Evolutionary conservation across 306 rosid species (phyloP).

Genomic region (Vicia sativa): DNA sequence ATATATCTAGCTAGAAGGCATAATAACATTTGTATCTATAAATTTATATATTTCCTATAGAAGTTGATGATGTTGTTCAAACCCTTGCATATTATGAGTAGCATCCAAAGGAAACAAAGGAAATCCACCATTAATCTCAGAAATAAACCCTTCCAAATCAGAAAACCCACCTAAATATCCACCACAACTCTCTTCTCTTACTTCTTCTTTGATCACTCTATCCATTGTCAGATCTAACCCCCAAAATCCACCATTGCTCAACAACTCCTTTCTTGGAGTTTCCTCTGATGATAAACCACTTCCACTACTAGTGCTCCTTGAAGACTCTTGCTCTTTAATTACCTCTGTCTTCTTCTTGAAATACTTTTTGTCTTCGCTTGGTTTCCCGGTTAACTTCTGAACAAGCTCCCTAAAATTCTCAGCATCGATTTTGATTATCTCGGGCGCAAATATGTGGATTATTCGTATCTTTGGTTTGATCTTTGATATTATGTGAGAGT

Average conservation of each 20-base stretch:
- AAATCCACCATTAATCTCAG: constrained; percentile 62
- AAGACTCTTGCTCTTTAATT: constrained; percentile 14
- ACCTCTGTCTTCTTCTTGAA: constrained; percentile 24
- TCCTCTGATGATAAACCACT: constrained; percentile 38
- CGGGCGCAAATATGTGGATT: constrained; percentile 87
- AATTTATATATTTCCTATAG: constrained; percentile 15
- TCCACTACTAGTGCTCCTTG: constrained; percentile 27
- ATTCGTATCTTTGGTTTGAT: constrained; percentile 79
- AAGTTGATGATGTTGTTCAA: constrained; percentile 55
- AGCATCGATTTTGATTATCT: constrained; percentile 83
- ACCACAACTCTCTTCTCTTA: constrained; percentile 40
- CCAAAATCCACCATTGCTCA: constrained; percentile 37
- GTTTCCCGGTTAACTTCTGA: constrained; percentile 85
- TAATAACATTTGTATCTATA: not conserved
- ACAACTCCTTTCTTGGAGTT: constrained; percentile 26
- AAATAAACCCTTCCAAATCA: constrained; percentile 76
- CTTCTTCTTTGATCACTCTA: constrained; percentile 44
- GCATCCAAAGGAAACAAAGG: constrained; percentile 62
- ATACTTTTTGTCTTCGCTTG: constrained; percentile 40
- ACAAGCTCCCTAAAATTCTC: constrained; percentile 83
- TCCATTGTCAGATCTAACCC: constrained; percentile 46
- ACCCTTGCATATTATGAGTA: constrained; percentile 53
- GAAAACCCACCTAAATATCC: constrained; percentile 67
- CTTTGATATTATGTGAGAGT: constrained; percentile 64
- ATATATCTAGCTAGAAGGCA: not conserved